Conservation (phyloP, 768 basidiomycete genomes). For the Russula dissimulans region DNA sequence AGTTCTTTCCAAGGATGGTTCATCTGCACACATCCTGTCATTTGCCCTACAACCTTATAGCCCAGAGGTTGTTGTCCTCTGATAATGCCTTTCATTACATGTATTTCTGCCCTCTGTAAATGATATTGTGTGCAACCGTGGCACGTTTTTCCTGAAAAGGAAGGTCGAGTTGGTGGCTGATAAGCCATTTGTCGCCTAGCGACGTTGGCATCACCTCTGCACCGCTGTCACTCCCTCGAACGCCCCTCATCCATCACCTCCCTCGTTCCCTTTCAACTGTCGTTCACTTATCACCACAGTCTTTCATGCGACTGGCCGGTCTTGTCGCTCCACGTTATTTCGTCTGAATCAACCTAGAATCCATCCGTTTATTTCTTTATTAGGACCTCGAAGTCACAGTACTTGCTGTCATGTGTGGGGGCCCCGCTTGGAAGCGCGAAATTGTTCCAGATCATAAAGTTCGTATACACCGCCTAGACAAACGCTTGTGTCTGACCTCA, state of each 20-base stretch:
- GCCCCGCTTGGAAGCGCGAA: constrained; percentile 92
- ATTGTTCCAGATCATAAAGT: constrained; percentile 98
- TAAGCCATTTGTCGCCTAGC: not conserved
- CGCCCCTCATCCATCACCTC: not conserved
- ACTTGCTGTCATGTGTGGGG: constrained; percentile 49
- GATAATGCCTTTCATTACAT: too few relatives aligned
- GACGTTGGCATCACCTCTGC: too few relatives aligned
- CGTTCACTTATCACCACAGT: constrained; percentile 12
- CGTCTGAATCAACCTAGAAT: constrained; percentile 18
- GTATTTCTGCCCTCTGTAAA: too few relatives aligned
- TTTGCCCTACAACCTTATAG: too few relatives aligned
- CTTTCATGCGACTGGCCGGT: constrained; percentile 23
- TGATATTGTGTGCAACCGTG: too few relatives aligned
- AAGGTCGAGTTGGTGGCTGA: not conserved
- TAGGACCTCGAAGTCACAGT: constrained; percentile 14
- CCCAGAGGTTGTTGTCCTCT: too few relatives aligned
- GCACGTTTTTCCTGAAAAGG: not conserved
- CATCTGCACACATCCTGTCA: too few relatives aligned
- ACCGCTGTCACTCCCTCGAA: too few relatives aligned
- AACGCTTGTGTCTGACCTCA: not conserved
- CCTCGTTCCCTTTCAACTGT: not conserved
- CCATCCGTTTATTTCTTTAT: constrained; percentile 9
- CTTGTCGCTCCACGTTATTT: constrained; percentile 23
- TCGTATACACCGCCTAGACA: constrained; percentile 16
- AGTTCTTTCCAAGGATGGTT: too few relatives aligned